Evolutionary conservation across 257 asterid genomes (phyloP).

Genomic region (Leptodermis oblonga): DNA sequence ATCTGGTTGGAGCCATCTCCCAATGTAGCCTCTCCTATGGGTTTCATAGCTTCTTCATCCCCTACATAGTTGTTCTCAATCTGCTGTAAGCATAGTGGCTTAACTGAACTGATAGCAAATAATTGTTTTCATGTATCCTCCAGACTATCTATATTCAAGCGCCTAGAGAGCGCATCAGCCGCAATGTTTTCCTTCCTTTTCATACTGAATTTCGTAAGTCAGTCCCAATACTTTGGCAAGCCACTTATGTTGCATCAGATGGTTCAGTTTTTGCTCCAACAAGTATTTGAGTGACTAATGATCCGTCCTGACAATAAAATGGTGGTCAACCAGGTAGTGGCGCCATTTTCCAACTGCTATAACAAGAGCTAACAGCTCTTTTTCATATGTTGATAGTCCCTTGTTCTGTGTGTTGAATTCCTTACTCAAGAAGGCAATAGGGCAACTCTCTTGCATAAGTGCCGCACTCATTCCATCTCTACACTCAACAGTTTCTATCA

Average conservation of each 20-base stretch:
- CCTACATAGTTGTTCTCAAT: too few species aligned
- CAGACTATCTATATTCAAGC: too few species aligned
- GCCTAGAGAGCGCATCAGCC: neutral
- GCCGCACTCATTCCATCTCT: neutral
- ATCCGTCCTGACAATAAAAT: too few species aligned
- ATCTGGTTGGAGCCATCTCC: too few species aligned
- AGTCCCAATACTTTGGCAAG: accelerated
- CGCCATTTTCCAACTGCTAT: too few species aligned
- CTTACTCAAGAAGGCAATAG: neutral
- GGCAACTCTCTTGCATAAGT: neutral
- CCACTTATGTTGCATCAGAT: neutral
- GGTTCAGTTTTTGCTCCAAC: neutral
- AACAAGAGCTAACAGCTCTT: too few species aligned
- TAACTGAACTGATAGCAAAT: too few species aligned
- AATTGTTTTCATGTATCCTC: too few species aligned
- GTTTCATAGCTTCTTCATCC: too few species aligned
- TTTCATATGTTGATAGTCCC: neutral
- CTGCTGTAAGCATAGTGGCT: neutral
- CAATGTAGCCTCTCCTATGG: too few species aligned
- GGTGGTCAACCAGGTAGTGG: too few species aligned
- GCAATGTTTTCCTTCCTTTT: neutral
- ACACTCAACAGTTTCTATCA: neutral
- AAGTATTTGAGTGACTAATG: too few species aligned
- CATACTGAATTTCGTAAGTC: neutral
- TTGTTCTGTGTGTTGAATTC: neutral